Evolutionary conservation across 768 basidiomycete species (phyloP), one percentile per base, ranked within the genome.

Genomic region (Rhodotorula taiwanensis): DNA sequence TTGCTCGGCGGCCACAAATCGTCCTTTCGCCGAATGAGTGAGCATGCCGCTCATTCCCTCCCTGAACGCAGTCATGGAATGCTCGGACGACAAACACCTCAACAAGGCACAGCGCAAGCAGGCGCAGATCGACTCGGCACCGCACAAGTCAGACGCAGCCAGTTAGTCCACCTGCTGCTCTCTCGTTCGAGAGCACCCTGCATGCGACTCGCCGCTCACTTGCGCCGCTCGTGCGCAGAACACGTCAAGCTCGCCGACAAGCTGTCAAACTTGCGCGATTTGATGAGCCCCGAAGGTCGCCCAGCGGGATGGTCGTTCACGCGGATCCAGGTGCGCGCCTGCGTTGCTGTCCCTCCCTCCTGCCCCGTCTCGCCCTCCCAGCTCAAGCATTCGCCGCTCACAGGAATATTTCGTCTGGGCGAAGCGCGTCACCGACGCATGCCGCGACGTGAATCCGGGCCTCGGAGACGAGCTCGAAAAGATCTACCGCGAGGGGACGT

Each of bases 211-310:
- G 18, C 9, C 2, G 21, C 30, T 20, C 11, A 28, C 25, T 28
- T 27, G 6, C 23, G 48, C 48, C 25, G 2, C 52, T 36, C 27
- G 33, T 28, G 10, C 50, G n/a, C 58, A 67, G 66, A 67, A 9
- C 66, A 63, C 43, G 61, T 67, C 49, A 67, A 67, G 28, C 66
- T 67, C 18, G 66, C 66, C 15, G 66, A 67, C 58, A 67, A 67
- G 51, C 58, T 67, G 23, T 56, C 53, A 2, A 67, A 67, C 66
- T n/a, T 62, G 53, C 55, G 34, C 13, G 66, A 67, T 44, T 33
- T 67, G n/a, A 55, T 58, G 31, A 33, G 43, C 18, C 20, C 16
- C 1, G 44, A 52, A 21, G 61, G 66, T 2, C 49, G 57, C 21
- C 61, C 61, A 11, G 31, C 33, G 3, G 54, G 54, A 0, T 67